Evolutionary conservation across 345 rosid species (phyloP), one percentile per base, ranked within the genome.

Genomic region (Rhizophora mangle): DNA sequence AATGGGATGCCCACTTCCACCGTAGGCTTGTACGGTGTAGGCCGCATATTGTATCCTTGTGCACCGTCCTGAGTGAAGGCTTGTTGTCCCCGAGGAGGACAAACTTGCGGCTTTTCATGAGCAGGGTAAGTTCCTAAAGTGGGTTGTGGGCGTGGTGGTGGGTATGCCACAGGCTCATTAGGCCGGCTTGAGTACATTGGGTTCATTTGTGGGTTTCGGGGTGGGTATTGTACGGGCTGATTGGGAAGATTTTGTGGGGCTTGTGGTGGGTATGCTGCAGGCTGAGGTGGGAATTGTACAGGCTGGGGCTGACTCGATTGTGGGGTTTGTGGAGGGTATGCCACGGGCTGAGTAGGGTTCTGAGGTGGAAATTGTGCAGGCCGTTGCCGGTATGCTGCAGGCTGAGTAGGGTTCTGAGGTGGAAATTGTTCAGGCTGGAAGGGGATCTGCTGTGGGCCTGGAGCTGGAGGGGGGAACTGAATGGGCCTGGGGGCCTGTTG

Each of bases 341-440:
- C 19, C 1, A 29, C 30, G 9, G 65, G 27, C 29, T 18, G 58
- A 57, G 26, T 46, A 13, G 34, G n/a, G 2, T 26, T 43, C 49
- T 13, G 49, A 3, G 49, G 67, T 8, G 59, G n/a, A 46, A 43
- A 52, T 32, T 37, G 66, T 37, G 52, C 8, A 13, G 67, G 67
- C 57, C 21, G 63, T 43, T 65, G 72, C 22, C 65, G 59, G 16
- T 69, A 69, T 21, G 65, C 58, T 46, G 72, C 39, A 11, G 56
- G 55, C 6, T 37, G 32, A 67, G 24, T 67, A 4, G 36, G 18
- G 53, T 34, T 34, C 1, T 60, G 64, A 32, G 55, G 16, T 27
- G 72, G 30, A 29, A 36, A 43, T 43, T 43, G 49, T 43, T 0
- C 19, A 43, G 49, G 49, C 19, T 13, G 49, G 19, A 1, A 13